These are phyloP conservation scores for Corynespora cassiicola DNA, from an alignment of 2,329 filamentous ascomycete species.

Conservation along the genomic window DNA sequence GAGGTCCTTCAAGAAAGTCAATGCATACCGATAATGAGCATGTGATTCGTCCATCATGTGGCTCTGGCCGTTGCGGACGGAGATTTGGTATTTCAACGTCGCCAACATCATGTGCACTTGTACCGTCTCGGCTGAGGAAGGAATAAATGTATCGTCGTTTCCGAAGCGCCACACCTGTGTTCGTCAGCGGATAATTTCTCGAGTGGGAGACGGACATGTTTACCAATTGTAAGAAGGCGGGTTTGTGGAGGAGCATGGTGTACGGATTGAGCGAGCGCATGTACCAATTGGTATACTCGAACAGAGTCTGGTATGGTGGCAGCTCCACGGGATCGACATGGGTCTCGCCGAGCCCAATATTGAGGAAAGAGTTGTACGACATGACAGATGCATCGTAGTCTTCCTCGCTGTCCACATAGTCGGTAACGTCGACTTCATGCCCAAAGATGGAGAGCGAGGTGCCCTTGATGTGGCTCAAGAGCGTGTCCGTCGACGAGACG, in stretches of 20 bases:
- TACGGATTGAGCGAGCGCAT: constrained; percentile 76
- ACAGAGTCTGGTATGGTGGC: constrained; percentile 68
- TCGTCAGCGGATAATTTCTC: constrained; percentile 7
- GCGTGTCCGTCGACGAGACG: constrained; percentile 66
- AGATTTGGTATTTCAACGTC: constrained; percentile 78
- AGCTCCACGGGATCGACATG: constrained; percentile 63
- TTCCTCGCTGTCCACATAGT: constrained; percentile 71
- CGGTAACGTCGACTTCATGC: constrained; percentile 78
- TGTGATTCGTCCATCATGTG: constrained; percentile 70
- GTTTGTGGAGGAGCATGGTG: constrained; percentile 78
- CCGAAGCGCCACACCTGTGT: constrained; percentile 73
- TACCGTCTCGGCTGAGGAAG: constrained; percentile 70
- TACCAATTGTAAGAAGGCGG: constrained; percentile 73
- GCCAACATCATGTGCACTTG: constrained; percentile 81
- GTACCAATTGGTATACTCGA: constrained; percentile 76
- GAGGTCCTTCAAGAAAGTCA: constrained; percentile 73
- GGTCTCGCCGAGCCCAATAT: constrained; percentile 65
- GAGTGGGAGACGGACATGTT: constrained; percentile 33
- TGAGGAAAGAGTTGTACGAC: constrained; percentile 73
- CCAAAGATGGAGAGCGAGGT: constrained; percentile 80
- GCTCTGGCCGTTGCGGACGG: constrained; percentile 68
- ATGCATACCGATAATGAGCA: constrained; percentile 77
- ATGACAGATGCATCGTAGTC: constrained; percentile 65
- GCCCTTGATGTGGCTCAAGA: constrained; percentile 76
- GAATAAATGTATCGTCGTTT: constrained; percentile 69